Evolutionary conservation across 495 filamentous ascomycete genomes (phyloP).

Genomic region (Daldinia loculata): DNA sequence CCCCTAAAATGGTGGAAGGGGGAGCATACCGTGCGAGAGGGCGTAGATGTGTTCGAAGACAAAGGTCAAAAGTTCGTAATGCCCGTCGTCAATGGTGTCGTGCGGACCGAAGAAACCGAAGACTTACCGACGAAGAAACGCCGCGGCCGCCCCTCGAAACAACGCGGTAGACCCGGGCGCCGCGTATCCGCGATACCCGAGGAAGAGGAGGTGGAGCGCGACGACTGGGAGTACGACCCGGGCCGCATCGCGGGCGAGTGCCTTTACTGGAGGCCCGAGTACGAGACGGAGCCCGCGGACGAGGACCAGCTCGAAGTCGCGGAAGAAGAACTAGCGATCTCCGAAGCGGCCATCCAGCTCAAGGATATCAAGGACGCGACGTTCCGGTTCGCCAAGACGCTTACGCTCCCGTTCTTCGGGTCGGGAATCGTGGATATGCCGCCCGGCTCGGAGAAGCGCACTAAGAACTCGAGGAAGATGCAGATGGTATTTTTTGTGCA

Average conservation of each 20-base stretch:
- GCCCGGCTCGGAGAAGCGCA: constrained; percentile 78
- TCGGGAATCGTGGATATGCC: constrained; percentile 89
- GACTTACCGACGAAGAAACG: constrained; percentile 20
- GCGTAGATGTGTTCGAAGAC: constrained; percentile 55
- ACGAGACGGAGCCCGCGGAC: constrained; percentile 51
- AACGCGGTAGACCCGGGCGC: constrained; percentile 8
- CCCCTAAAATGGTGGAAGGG: constrained; percentile 90
- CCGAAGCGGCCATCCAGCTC: constrained; percentile 76
- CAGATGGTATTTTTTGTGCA: constrained; percentile 95
- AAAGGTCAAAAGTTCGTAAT: constrained; percentile 60
- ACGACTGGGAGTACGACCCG: constrained; percentile 60
- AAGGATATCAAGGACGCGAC: constrained; percentile 75
- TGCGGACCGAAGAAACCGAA: constrained; percentile 70
- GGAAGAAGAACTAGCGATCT: constrained; percentile 77
- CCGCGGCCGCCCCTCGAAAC: constrained; percentile 45
- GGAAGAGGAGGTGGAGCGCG: constrained; percentile 56
- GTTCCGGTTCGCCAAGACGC: constrained; percentile 87
- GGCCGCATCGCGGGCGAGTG: constrained; percentile 58
- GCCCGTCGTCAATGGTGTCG: constrained; percentile 74
- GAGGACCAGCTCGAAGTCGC: constrained; percentile 59
- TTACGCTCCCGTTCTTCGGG: constrained; percentile 84
- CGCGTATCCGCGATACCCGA: constrained; percentile 7
- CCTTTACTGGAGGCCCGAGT: constrained; percentile 56
- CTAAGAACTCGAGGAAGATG: constrained; percentile 92
- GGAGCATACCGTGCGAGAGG: constrained; percentile 76